phyloP scores from a whole-genome alignment of 352 stramenopile genomes.

The Phytophthora vignae region DNA sequence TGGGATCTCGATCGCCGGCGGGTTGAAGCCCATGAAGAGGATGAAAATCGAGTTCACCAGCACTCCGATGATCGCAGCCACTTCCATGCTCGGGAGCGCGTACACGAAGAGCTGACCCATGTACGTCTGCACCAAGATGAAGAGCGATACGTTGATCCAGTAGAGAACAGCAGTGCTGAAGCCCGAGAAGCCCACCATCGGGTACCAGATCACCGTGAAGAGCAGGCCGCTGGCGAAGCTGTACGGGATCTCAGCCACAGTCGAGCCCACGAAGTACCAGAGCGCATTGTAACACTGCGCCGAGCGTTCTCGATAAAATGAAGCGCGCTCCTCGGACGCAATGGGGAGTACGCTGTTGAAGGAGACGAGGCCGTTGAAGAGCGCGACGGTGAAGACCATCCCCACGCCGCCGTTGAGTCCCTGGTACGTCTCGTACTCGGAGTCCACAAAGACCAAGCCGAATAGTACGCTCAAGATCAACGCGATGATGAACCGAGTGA shows the following conservation, averaged over 20 bases:
- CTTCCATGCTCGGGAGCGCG: slow-evolving; percentile 42
- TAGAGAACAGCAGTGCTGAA: slow-evolving; percentile 46
- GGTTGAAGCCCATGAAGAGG: slow-evolving; percentile 61
- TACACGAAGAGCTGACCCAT: slow-evolving; percentile 52
- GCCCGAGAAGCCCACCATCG: slow-evolving; percentile 50
- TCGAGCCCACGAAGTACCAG: slow-evolving; percentile 18
- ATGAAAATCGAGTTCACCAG: slow-evolving; percentile 59
- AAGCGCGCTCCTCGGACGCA: slow-evolving; percentile 75
- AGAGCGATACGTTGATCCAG: slow-evolving; percentile 53
- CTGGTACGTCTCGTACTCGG: slow-evolving; percentile 56
- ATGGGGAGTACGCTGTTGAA: slow-evolving; percentile 77
- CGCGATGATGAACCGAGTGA: slow-evolving; percentile 69
- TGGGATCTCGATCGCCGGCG: slow-evolving; percentile 51
- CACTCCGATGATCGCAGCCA: slow-evolving; percentile 38
- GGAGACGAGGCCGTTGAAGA: slow-evolving; percentile 81
- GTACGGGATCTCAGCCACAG: slow-evolving; percentile 68
- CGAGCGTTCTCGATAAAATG: slow-evolving; percentile 69
- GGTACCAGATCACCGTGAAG: slow-evolving; percentile 56
- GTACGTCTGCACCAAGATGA: slow-evolving; percentile 58
- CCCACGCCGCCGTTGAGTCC: slow-evolving; percentile 59
- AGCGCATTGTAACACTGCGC: slow-evolving; percentile 79
- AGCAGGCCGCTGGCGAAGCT: slow-evolving; percentile 47
- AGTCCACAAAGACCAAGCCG: slow-evolving; percentile 63
- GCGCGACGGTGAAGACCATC: slow-evolving; percentile 81
- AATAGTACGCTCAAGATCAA: slow-evolving; percentile 65